Evolutionary conservation across 1,284 basidiomycete genomes (phyloP), one percentile per base, ranked within the genome.

Genomic region (Trametes pubescens): DNA sequence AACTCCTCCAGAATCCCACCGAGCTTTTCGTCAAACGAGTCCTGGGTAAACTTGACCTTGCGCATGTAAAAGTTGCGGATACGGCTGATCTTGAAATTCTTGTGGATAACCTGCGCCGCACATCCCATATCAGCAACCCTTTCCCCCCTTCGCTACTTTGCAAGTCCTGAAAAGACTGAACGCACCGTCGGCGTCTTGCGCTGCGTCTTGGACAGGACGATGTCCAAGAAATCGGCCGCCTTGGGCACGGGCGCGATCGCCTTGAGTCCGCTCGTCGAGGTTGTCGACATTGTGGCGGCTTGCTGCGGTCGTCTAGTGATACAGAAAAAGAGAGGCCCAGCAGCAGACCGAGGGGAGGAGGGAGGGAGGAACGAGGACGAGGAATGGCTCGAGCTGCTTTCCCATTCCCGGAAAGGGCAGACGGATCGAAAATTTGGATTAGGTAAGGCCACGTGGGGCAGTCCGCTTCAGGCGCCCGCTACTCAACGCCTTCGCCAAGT

Each of bases 1-100:
- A 99, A 99, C 77, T 99, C 97, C 51, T 88, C 87, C 71, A 99
- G 82, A 74, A 99, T 99, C 38, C 91, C 92, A 63, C 92, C 91
- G 38, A 99, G 87, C 78, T 99, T 98, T 80, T 99, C 97, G 71
- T 97, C 96, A 72, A 99, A 99, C 16, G 94, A 87, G 77, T 99
- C 96, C 79, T 99, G 96, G 1, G 96, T 98, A 79, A 99, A 99
- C 82, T 98, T 99, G 81, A 99, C 96, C 80, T 99, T 99, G 77
- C 96, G 90, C 97, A 99, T 98, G 81, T 99, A 98, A 78, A 98
- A 93, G 71, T 93, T 91, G 62, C 95, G 87, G 76, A 96, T 96
- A 60, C 95, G 90, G 67, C 93, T 95, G 78, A 99, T 99, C 84
- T 99, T 99, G 85, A 98, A 98, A 84, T 98, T 99, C 84, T 96